These are phyloP conservation scores for Cairneyella variabilis DNA, from an alignment of 495 filamentous ascomycete genomes.

Conservation along the genomic window DNA sequence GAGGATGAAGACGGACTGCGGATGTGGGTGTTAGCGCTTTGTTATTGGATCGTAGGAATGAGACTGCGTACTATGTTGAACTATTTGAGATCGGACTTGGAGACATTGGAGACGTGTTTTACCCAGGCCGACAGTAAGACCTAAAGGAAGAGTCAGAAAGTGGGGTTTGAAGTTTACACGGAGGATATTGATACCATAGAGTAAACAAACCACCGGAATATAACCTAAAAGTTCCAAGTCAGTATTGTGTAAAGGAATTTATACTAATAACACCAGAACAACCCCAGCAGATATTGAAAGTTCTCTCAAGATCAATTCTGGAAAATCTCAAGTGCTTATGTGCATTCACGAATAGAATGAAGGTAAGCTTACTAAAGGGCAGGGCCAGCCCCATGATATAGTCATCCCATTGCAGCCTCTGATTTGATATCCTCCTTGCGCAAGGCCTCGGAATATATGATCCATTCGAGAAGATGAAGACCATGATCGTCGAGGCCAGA, in stretches of 20 bases:
- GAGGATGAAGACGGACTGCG: conserved; percentile 8
- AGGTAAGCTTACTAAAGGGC: conserved; percentile 1
- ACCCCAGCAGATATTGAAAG: not conserved
- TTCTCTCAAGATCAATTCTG: not conserved
- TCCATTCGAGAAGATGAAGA: conserved; percentile 1
- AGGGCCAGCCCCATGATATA: conserved; percentile 12
- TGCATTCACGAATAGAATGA: not conserved
- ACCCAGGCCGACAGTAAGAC: conserved; percentile 12
- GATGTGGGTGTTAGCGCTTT: not conserved
- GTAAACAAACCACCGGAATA: not conserved
- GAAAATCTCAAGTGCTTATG: not conserved
- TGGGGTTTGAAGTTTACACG: no score
- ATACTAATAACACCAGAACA: no score
- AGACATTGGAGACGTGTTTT: conserved; percentile 1
- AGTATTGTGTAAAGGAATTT: no score
- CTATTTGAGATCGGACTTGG: conserved; percentile 3
- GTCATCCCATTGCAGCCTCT: conserved; percentile 9
- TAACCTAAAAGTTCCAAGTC: not conserved
- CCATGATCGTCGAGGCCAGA: not conserved
- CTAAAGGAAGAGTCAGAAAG: no score
- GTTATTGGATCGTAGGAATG: not conserved
- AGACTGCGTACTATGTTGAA: conserved; percentile 9
- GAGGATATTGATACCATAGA: no score
- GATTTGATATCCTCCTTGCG: not conserved
- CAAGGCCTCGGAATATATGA: conserved; percentile 1